Evolutionary conservation across 495 filamentous ascomycete genomes (phyloP).

Genomic region (Penicillium paxilli): DNA sequence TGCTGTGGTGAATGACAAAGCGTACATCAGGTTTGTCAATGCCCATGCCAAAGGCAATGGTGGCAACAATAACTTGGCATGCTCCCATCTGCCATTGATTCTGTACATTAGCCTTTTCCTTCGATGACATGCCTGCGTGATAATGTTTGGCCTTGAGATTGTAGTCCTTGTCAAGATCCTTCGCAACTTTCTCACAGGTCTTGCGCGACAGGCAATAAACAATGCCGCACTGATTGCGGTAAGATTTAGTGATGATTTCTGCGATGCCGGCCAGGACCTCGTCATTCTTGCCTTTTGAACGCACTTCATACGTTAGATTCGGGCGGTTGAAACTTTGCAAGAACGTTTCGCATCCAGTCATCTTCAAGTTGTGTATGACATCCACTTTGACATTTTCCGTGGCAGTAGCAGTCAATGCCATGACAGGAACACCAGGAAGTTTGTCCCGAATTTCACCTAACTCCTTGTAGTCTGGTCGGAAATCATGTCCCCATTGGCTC

Average conservation of each 20-base stretch:
- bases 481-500: constrained; percentile 98
- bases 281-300: constrained; percentile 53
- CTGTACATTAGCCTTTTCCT: constrained; percentile 67
- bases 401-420: constrained; percentile 93
- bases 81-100: constrained; percentile 76
- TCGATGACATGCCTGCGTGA: constrained; percentile 72
- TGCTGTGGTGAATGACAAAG: constrained; percentile 87
- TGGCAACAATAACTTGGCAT: constrained; percentile 93
- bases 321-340: constrained; percentile 92
- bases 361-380: constrained; percentile 82
- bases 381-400: constrained; percentile 90
- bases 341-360: constrained; percentile 73
- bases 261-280: constrained; percentile 66
- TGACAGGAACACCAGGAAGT: constrained; percentile 78
- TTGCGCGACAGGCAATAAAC: constrained; percentile 89
- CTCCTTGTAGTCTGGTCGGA: constrained; percentile 92
- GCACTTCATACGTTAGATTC: constrained; percentile 86
- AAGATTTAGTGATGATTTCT: constrained; percentile 63
- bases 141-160: constrained; percentile 78
- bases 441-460: constrained; percentile 68
- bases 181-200: constrained; percentile 76
- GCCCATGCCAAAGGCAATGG: constrained; percentile 98
- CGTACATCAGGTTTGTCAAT: constrained; percentile 97
- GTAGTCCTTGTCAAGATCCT: constrained; percentile 57
- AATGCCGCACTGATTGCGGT: constrained; percentile 78